Base-by-base conservation (phyloP, 2,329 filamentous ascomycete genomes). In the Alternaria arbusti region DNA sequence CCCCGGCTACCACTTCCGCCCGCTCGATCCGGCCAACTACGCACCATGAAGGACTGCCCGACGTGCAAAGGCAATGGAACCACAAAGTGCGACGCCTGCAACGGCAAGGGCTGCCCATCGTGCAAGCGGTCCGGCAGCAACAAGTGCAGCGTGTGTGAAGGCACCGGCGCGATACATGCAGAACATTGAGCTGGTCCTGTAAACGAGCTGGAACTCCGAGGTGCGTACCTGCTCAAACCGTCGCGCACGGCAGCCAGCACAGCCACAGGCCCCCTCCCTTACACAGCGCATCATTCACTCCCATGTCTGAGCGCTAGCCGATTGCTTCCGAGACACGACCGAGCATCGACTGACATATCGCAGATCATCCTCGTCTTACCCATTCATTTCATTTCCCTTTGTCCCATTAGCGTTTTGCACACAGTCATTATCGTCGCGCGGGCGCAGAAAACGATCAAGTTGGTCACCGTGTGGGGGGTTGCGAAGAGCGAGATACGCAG, bases 71-170 rank as follows among this genome's bases (percentile, higher is more conserved):
- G 76, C 57, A 74, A 77, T 52, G 76, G 76, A 25, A 72, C 70
- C 9, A 67, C 69, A 55, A 78, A 76, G 59, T 78, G 76, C 68
- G 75, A 78, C 47, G 65, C 59, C n/a, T 78, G 76, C 67, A 72
- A 73, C 55, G 76, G 76, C 57, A 68, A 52, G 13, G 72, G 72
- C 59, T 76, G 74, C 58, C 51, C 50, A 22, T 60, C 68, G 22
- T 78, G 76, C 72, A 78, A 78, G 59, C 61, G 71, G 43, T 61
- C 68, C 5, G 76, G 74, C 54, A 69, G 59, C 23, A 59, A 69
- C 43, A 76, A 71, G 45, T 78, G 76, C 63, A 67, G 72, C 59
- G 67, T 75, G 22, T 78, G 76, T 61, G 76, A 78, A 57, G 76
- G 76, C 67, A 64, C 74, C 52, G 76, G 76, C 57, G 72, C 70